Evolutionary conservation across 768 basidiomycete species (phyloP).

Genomic region (Lenzites betulinus): DNA sequence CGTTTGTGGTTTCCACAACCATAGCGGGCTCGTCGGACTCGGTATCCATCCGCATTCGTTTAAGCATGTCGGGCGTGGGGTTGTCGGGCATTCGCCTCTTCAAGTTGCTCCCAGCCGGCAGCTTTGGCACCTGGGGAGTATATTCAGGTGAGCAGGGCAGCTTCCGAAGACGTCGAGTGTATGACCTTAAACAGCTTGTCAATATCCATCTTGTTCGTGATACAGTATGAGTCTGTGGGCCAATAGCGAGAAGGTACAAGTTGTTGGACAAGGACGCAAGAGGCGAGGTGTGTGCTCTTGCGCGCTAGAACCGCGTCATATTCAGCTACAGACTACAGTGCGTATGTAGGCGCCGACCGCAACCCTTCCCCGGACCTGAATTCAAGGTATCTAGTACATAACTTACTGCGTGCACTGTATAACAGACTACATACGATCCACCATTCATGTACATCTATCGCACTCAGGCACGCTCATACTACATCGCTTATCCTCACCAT

Average conservation of each 20-base stretch:
- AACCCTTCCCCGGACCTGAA: no score
- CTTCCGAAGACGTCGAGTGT: no score
- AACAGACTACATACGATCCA: no score
- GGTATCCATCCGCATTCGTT: slow-evolving; percentile 68
- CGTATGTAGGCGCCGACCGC: not conserved
- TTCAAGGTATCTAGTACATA: no score
- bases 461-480: no score
- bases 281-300: not conserved
- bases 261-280: not conserved
- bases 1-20: slow-evolving; percentile 6
- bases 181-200: slow-evolving; percentile 52
- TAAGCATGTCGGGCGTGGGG: slow-evolving; percentile 80
- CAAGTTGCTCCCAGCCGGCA: slow-evolving; percentile 59
- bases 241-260: not conserved
- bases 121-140: slow-evolving; percentile 59
- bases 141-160: not conserved
- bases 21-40: slow-evolving; percentile 15
- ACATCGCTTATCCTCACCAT: no score
- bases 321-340: not conserved
- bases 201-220: slow-evolving; percentile 43
- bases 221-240: not conserved
- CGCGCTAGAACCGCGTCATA: no score
- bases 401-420: no score
- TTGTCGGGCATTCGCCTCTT: slow-evolving; percentile 79
- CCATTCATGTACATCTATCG: no score